Percentiles rank a stretch among this genome's conserved stretches.
Conservation (phyloP, 192 early-diverging fungal genomes). For the Chytriomyces sp. region DNA sequence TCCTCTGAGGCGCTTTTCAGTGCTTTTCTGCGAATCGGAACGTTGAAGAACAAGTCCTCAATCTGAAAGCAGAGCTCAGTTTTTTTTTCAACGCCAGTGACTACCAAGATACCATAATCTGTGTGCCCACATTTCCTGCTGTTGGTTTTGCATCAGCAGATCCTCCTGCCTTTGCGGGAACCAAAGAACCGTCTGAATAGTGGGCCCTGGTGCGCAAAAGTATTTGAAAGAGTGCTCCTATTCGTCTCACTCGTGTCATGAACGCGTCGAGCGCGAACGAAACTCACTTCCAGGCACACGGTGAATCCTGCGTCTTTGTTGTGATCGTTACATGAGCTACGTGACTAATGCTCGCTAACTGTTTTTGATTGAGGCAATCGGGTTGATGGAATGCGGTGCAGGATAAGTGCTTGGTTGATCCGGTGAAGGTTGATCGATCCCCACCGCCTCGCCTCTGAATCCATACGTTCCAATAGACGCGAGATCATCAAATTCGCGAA, state of each 20-base stretch:
- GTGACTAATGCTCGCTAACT: constrained; percentile 91
- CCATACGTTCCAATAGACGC: constrained; percentile 86
- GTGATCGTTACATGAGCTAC: constrained; percentile 87
- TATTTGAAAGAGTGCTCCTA: neutral
- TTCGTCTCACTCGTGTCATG: too few species aligned
- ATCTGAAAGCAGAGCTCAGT: constrained; percentile 46
- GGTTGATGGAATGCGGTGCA: neutral
- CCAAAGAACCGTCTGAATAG: constrained; percentile 87
- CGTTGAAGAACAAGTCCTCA: constrained; percentile 96
- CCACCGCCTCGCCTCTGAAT: constrained; percentile 88
- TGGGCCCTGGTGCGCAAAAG: constrained; percentile 55
- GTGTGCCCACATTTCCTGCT: constrained; percentile 94
- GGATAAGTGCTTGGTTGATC: too few species aligned
- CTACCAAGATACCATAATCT: constrained; percentile 80
- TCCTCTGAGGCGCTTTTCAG: constrained; percentile 84
- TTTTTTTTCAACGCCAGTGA: too few species aligned
- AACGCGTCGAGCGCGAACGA: neutral
- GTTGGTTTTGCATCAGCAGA: constrained; percentile 84
- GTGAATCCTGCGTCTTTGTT: constrained; percentile 44
- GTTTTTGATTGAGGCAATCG: neutral
- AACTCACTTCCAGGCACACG: constrained; percentile 54
- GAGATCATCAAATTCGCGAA: constrained; percentile 84
- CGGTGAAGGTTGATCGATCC: too few species aligned
- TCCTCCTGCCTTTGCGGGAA: constrained; percentile 72
- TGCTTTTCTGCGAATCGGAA: constrained; percentile 81